Conservation (phyloP, 176 grass and related monocot species). For the Triticum turgidum region DNA sequence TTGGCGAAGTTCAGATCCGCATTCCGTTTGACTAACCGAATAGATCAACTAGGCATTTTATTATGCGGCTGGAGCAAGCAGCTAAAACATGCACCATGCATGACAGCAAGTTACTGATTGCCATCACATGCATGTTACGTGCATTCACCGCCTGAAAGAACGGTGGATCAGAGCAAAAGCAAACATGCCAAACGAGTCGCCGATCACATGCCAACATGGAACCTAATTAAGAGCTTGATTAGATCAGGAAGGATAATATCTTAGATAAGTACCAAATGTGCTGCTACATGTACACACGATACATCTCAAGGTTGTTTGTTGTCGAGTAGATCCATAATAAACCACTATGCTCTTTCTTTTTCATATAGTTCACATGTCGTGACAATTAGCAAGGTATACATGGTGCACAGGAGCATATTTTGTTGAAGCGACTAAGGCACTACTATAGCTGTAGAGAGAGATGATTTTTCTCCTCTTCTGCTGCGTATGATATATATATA, state of each 20-base stretch:
- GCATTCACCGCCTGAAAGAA: neutral
- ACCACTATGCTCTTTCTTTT: no score
- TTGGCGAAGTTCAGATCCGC: neutral
- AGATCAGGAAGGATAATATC: neutral
- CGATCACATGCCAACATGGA: constrained; percentile 13
- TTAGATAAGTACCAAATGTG: neutral
- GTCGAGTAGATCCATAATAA: no score
- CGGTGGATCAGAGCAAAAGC: neutral
- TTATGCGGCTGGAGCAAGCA: neutral
- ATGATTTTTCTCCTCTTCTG: no score
- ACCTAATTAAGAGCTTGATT: neutral
- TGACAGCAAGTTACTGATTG: neutral
- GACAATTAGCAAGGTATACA: no score
- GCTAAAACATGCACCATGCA: neutral
- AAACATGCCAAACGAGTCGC: neutral
- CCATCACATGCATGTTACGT: neutral
- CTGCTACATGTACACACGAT: neutral
- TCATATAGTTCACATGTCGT: no score
- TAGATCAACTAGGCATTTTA: neutral
- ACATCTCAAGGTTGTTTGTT: no score
- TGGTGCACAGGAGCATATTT: no score
- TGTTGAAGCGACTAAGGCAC: no score
- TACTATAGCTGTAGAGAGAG: no score
- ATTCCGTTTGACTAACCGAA: neutral
- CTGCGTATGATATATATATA: no score